Conservation (phyloP, 768 basidiomycete species). For the Goffeauzyma gilvescens region DNA sequence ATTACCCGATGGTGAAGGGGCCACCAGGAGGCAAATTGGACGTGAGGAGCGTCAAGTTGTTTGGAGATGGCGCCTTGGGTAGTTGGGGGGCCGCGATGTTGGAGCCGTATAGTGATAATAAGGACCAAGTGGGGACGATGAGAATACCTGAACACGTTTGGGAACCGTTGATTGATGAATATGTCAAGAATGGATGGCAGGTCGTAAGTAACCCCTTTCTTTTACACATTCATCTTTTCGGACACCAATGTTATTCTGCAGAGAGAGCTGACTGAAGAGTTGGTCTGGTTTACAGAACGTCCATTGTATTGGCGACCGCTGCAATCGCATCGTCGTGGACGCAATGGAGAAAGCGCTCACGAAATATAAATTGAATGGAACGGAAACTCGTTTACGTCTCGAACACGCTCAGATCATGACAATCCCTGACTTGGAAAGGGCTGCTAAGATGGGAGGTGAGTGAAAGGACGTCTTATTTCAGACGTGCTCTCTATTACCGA, state of each 20-base stretch:
- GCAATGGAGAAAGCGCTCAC: slow-evolving; percentile 54
- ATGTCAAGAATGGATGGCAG: slow-evolving; percentile 59
- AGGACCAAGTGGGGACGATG: slow-evolving; percentile 52
- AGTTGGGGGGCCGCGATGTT: slow-evolving; percentile 80
- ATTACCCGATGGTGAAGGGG: slow-evolving; percentile 41
- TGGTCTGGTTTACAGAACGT: slow-evolving; percentile 71
- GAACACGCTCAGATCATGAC: slow-evolving; percentile 87
- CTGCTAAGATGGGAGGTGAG: slow-evolving; percentile 55
- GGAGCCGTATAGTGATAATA: slow-evolving; percentile 60
- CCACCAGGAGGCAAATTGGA: slow-evolving; percentile 42
- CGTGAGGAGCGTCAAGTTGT: slow-evolving; percentile 33
- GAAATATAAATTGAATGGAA: slow-evolving; percentile 9
- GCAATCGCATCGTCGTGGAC: slow-evolving; percentile 63
- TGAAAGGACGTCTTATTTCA: too few relatives aligned
- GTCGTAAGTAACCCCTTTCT: slow-evolving; percentile 41
- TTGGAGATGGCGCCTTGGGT: slow-evolving; percentile 65
- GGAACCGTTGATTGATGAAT: slow-evolving; percentile 40
- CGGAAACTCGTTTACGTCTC: slow-evolving; percentile 45
- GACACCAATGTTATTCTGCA: not conserved
- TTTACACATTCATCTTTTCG: slow-evolving; percentile 11
- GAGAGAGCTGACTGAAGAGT: too few relatives aligned
- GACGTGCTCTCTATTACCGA: too few relatives aligned
- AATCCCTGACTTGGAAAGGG: slow-evolving; percentile 46
- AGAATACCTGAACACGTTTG: slow-evolving; percentile 42
- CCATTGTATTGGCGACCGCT: slow-evolving; percentile 45